Base-by-base conservation (phyloP, 352 stramenopile species). In the Phytophthora tubulina region DNA sequence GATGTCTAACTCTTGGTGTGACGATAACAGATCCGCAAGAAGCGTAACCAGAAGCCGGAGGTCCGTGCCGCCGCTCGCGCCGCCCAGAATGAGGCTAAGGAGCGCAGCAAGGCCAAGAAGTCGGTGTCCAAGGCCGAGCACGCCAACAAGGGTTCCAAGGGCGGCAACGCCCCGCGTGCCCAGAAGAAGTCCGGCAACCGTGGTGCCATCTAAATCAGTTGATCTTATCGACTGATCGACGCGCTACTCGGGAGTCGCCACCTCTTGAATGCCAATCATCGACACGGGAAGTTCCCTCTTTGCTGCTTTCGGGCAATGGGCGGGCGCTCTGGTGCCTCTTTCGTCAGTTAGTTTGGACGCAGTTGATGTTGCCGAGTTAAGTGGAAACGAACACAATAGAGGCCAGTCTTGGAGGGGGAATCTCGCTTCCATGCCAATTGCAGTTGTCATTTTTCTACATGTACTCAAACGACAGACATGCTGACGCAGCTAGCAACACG, bases 11-110 rank as follows among this genome's bases (percentile, higher is more conserved):
- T 35, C 4, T 15, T 14, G 27, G 6, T 55, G 13, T 38, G 48
- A 30, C 45, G 15, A 46, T 3, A 42, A 80, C 70, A 91, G 79
- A 99, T 99, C 83, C 97, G 95, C 81, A 99, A 99, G 88, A 99
- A 99, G 93, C 93, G 96, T 67, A 96, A 97, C 72, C 93, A 99
- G 84, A 99, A 99, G 86, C 92, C 91, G 56, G 88, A 97, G 64
- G 87, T 99, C 65, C 91, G 96, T 80, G 89, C 89, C 67, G 93
- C 94, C 50, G 89, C 93, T 51, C 92, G 93, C 64, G 94, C 95
- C 48, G 97, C 96, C 55, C 85, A 99, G 62, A 97, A 98, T 85
- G 89, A 96, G 81, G 88, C 88, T 48, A 96, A 96, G 85, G 89
- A 95, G 42, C 88, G 87, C 82, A 94, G 84, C 86, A 96, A 96